Percentiles rank a stretch among this genome's conserved stretches.
phyloP scores from a whole-genome alignment of 805 yeast species.

The Isabelozyma heimii region DNA sequence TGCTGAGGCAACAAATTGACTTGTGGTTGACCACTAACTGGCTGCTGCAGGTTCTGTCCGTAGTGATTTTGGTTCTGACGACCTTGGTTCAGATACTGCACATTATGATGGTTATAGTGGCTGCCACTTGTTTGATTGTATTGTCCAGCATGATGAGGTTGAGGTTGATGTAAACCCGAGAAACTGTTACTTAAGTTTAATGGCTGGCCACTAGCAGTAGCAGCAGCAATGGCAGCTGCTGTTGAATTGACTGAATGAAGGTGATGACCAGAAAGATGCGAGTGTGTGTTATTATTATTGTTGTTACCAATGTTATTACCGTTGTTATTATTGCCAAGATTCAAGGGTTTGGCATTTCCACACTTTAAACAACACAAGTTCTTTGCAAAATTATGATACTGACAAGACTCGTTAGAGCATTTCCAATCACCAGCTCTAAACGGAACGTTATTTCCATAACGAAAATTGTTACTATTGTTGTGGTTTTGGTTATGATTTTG shows the following conservation, averaged over 20 bases:
- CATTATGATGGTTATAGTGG: slow-evolving; percentile 11
- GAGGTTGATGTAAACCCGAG: slow-evolving; percentile 34
- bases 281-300: slow-evolving; percentile 5
- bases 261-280: slow-evolving; percentile 4
- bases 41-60: slow-evolving; percentile 12
- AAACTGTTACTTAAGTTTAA: slow-evolving; percentile 33
- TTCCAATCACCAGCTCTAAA: slow-evolving; percentile 98
- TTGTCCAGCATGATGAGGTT: slow-evolving; percentile 20
- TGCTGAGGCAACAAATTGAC: slow-evolving; percentile 17
- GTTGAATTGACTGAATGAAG: slow-evolving; percentile 39
- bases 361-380: slow-evolving; percentile 85
- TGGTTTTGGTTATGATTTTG: slow-evolving; percentile 9
- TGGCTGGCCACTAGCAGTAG: slow-evolving; percentile 47
- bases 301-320: slow-evolving; percentile 2
- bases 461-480: slow-evolving; percentile 5
- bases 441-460: slow-evolving; percentile 60
- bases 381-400: slow-evolving; percentile 90
- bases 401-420: slow-evolving; percentile 73
- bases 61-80: slow-evolving; percentile 3
- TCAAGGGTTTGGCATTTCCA: slow-evolving; percentile 62
- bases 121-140: neutral
- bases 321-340: slow-evolving; percentile 5
- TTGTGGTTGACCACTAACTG: slow-evolving; percentile 4
- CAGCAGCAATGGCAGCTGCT: slow-evolving; percentile 47
- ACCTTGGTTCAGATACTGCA: slow-evolving; percentile 2